These are phyloP conservation scores for Pterocarpus santalinus DNA, from an alignment of 306 rosid species.

Conservation along the genomic window DNA sequence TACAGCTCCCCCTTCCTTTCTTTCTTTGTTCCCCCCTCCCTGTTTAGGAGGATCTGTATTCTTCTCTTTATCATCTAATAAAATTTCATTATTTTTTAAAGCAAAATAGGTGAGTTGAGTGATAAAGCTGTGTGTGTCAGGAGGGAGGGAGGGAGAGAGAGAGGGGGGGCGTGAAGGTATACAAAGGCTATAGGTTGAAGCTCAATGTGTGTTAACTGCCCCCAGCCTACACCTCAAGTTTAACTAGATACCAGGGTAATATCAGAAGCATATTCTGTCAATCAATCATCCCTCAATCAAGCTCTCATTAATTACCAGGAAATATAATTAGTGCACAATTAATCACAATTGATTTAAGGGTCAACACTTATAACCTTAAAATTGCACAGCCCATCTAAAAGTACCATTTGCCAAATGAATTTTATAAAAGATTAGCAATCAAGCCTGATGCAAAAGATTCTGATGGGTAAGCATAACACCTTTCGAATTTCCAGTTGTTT, in stretches of 20 bases:
- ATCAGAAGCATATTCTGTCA: not conserved
- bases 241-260: slow-evolving; percentile 18
- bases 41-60: not conserved
- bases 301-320: slow-evolving; percentile 17
- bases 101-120: not conserved
- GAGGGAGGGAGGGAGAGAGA: not conserved
- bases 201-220: not conserved
- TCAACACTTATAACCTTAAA: slow-evolving; percentile 10
- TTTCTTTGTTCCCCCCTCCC: not conserved
- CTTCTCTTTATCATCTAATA: not conserved
- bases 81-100: not conserved
- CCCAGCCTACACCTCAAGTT: slow-evolving; percentile 1
- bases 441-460: slow-evolving; percentile 96
- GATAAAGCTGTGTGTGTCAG: not conserved
- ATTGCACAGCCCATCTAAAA: slow-evolving; percentile 17
- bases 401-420: slow-evolving; percentile 30
- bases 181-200: slow-evolving; percentile 6
- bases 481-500: slow-evolving; percentile 94
- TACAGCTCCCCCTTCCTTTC: not conserved
- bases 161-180: not conserved
- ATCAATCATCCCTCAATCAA: not conserved
- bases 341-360: not conserved
- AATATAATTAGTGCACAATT: slow-evolving; percentile 10
- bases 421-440: slow-evolving; percentile 44
- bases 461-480: slow-evolving; percentile 94